Evolutionary conservation across 2,329 filamentous ascomycete species (phyloP), one percentile per base, ranked within the genome.

Genomic region (Colletotrichum scovillei): DNA sequence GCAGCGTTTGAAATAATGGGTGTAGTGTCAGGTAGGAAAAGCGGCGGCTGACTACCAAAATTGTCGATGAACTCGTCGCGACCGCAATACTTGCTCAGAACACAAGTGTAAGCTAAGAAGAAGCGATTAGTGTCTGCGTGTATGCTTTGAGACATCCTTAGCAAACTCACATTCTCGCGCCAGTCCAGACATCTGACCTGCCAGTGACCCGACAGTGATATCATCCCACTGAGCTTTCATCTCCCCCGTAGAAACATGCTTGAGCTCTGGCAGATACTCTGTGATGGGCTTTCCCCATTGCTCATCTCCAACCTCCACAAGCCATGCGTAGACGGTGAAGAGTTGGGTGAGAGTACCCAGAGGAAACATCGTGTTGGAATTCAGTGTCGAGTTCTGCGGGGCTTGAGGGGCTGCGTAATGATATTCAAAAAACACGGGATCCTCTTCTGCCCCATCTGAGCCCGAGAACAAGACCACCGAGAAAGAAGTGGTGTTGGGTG

Each of bases 241-340:
- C 12, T 26, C 38, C 14, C 55, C 42, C 1, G 46, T 3, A 16
- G 4, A 22, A 11, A 72, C 2, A 67, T 35, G 1, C 0, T 62
- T 53, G 8, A 81, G 42, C 42, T 82, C 79, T 0, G 80, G 80
- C 1, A 82, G 30, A 52, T 76, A 81, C 0, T 76, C 53, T 0
- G 80, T 82, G 9, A 82, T 79, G 0, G 80, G 74, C 0, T 69
- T 73, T 24, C 78, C 74, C 80, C 80, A 82, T 0, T 75, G 62
- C 5, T 9, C 58, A 3, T 78, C 77, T 0, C 80, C 80, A 38
- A 78, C 75, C 22, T 78, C 70, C 3, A 76, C 76, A 0, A 82
- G 75, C 81, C 81, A 82, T 0, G 79, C 59, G 26, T 82, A 82
- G 1, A 81, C 78, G 0, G 80, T 82, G 53, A 82, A 80, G 0